Evolutionary conservation across 768 basidiomycete genomes (phyloP).

Genomic region (Podaxis rugospora): DNA sequence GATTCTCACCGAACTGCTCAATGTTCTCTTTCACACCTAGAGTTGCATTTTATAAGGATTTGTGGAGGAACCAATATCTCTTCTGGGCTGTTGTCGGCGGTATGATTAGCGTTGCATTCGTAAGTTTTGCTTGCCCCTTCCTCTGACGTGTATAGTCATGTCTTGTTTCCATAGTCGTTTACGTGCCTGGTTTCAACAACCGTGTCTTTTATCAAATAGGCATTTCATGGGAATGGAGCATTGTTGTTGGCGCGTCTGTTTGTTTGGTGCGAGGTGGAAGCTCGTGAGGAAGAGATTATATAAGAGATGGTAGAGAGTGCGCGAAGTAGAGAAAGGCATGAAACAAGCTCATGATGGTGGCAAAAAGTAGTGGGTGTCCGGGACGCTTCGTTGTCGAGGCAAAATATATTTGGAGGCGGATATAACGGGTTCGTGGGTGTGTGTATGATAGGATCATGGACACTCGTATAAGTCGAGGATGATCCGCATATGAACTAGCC

Average conservation of each 20-base stretch:
- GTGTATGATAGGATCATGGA: no score
- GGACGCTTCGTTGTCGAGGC: no score
- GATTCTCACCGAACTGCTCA: constrained; percentile 24
- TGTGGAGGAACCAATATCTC: constrained; percentile 31
- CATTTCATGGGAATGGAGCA: constrained; percentile 36
- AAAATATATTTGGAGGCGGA: no score
- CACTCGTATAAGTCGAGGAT: no score
- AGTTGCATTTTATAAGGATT: constrained; percentile 28
- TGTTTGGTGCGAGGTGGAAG: constrained; percentile 36
- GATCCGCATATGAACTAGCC: no score
- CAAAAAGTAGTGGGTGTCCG: no score
- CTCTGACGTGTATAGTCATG: neutral
- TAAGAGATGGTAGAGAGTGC: constrained; percentile 19
- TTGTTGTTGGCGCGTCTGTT: constrained; percentile 32
- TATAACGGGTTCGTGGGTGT: no score
- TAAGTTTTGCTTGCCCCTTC: constrained; percentile 20
- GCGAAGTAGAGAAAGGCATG: no score
- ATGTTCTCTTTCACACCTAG: constrained; percentile 32
- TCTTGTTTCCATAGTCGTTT: constrained; percentile 23
- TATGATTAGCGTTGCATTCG: constrained; percentile 32
- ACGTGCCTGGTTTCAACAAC: constrained; percentile 32
- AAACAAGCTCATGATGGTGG: no score
- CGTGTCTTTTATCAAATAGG: constrained; percentile 32
- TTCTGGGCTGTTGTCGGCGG: constrained; percentile 30
- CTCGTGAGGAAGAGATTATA: constrained; percentile 25